Conservation (phyloP, 2,329 filamentous ascomycete genomes). For the Sclerotinia borealis region DNA sequence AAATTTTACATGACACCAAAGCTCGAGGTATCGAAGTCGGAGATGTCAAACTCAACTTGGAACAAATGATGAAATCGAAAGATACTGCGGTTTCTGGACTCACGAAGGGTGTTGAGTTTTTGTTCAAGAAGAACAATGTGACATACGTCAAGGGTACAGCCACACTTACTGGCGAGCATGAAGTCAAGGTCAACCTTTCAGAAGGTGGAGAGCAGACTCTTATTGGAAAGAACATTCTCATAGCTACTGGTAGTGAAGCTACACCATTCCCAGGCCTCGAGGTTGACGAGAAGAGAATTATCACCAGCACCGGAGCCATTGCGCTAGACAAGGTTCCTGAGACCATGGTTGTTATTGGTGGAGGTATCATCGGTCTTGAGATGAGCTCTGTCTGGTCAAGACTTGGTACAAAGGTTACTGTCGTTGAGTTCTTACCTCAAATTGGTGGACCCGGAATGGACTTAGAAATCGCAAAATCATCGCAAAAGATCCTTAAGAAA, state of each 20-base stretch:
- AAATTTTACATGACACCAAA: constrained; percentile 94
- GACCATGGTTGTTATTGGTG: constrained; percentile 95
- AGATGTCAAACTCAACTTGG: constrained; percentile 93
- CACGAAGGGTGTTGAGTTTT: constrained; percentile 95
- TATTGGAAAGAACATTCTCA: constrained; percentile 93
- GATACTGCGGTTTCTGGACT: constrained; percentile 81
- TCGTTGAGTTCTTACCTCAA: constrained; percentile 92
- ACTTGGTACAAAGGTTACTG: constrained; percentile 87
- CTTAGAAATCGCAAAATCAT: constrained; percentile 79
- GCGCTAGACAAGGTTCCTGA: constrained; percentile 85
- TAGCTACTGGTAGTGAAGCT: constrained; percentile 91
- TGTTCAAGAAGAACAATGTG: constrained; percentile 99
- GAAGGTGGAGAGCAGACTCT: constrained; percentile 88
- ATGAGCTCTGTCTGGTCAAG: constrained; percentile 98
- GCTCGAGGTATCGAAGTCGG: constrained; percentile 94
- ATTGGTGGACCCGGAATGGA: constrained; percentile 99
- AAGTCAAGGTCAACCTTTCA: constrained; percentile 81
- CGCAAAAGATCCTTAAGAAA: constrained; percentile 90
- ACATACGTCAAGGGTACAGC: constrained; percentile 95
- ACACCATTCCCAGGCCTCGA: constrained; percentile 94
- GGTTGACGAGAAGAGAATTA: constrained; percentile 95
- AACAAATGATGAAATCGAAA: constrained; percentile 98
- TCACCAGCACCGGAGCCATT: constrained; percentile 94
- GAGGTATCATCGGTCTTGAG: constrained; percentile 97
- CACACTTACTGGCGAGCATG: constrained; percentile 81